Percentiles rank a stretch among this genome's conserved stretches.
phyloP scores from a whole-genome alignment of 2,329 filamentous ascomycete species.

The Fusarium sp. region DNA sequence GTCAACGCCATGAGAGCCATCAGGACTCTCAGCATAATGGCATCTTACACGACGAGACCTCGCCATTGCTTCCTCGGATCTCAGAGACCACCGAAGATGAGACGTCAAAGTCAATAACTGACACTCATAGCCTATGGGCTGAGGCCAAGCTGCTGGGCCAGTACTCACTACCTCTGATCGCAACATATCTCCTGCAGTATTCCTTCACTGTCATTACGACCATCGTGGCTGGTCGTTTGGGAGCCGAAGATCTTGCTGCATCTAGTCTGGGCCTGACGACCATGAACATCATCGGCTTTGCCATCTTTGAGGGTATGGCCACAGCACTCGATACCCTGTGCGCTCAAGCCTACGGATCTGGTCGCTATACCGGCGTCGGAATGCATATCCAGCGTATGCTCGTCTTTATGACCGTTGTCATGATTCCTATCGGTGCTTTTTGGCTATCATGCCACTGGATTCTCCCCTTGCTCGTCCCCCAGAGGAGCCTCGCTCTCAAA shows the following conservation, averaged over 20 bases:
- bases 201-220: constrained; percentile 64
- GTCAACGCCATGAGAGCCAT: constrained; percentile 15
- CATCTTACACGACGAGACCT: constrained; percentile 32
- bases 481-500: constrained; percentile 59
- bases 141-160: constrained; percentile 35
- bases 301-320: constrained; percentile 51
- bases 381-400: constrained; percentile 66
- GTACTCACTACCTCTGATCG: constrained; percentile 59
- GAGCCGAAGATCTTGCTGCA: constrained; percentile 64
- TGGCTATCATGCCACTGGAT: constrained; percentile 63
- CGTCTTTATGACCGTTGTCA: constrained; percentile 59
- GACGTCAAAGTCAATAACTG: constrained; percentile 9
- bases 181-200: constrained; percentile 66
- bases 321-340: constrained; percentile 46
- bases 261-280: constrained; percentile 64
- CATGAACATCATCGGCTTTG: constrained; percentile 65
- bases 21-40: constrained; percentile 13
- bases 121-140: constrained; percentile 21
- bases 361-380: constrained; percentile 60
- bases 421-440: constrained; percentile 60
- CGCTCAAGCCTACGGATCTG: constrained; percentile 49
- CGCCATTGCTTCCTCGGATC: constrained; percentile 27
- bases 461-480: constrained; percentile 58
- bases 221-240: constrained; percentile 63
- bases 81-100: constrained; percentile 16